Percentiles rank a stretch among this genome's conserved stretches.
These are phyloP conservation scores for Pezicula radicicola DNA, from an alignment of 2,329 filamentous ascomycete genomes.

Conservation along the genomic window DNA sequence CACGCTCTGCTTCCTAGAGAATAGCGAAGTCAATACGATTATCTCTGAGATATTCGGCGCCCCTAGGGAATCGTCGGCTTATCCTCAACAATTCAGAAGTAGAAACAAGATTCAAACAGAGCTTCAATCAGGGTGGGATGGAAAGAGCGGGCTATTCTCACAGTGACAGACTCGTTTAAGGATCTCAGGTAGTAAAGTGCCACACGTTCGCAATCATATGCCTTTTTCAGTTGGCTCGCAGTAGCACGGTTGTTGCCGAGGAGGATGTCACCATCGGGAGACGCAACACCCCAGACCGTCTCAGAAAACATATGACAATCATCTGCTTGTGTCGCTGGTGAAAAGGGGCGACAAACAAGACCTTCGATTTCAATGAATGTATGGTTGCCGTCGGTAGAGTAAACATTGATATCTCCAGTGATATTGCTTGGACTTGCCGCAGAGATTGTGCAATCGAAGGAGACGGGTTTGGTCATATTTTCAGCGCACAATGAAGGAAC, in stretches of 20 bases:
- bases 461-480: neutral
- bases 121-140: neutral
- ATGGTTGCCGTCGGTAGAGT: neutral
- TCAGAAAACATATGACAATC: conserved; percentile 20
- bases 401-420: neutral
- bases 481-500: neutral
- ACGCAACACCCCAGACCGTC: conserved; percentile 10
- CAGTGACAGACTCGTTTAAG: neutral
- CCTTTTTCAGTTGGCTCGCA: conserved; percentile 8
- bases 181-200: neutral
- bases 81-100: neutral
- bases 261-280: conserved; percentile 11
- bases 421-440: neutral
- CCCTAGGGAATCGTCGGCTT: neutral
- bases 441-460: neutral
- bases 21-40: conserved; percentile 3
- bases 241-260: conserved; percentile 10
- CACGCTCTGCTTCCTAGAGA: conserved; percentile 3
- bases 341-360: conserved; percentile 13
- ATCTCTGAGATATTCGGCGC: neutral
- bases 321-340: conserved; percentile 13
- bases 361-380: conserved; percentile 20
- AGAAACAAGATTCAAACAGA: neutral
- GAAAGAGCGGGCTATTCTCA: neutral
- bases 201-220: conserved; percentile 6